phyloP scores from a whole-genome alignment of 495 filamentous ascomycete genomes.

The Penicillium macrosclerotiorum region DNA sequence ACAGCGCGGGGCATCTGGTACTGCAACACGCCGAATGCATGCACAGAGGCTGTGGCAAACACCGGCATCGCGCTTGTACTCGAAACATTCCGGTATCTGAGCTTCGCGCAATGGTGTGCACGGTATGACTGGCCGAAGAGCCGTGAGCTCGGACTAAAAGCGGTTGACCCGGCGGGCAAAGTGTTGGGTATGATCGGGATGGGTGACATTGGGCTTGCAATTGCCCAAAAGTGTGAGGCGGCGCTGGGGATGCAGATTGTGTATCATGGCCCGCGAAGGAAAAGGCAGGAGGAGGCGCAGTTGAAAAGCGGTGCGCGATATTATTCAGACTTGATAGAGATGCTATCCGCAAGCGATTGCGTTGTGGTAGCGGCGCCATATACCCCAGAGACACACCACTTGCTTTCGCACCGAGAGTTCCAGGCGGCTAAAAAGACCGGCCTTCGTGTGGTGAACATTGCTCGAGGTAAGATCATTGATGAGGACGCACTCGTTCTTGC shows the following conservation, averaged over 20 bases:
- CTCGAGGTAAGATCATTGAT: slow-evolving; percentile 63
- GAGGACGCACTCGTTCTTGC: slow-evolving; percentile 65
- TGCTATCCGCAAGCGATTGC: neutral
- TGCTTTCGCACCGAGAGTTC: neutral
- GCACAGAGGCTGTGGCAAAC: neutral
- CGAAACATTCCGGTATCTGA: neutral
- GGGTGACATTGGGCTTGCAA: neutral
- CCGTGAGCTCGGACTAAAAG: neutral
- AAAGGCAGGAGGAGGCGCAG: neutral
- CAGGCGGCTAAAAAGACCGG: neutral
- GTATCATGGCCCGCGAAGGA: neutral
- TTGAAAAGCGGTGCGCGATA: neutral
- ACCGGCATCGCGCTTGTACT: neutral
- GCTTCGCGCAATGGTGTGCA: neutral
- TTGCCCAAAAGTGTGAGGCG: neutral
- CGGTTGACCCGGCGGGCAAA: neutral
- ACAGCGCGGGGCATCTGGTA: neutral
- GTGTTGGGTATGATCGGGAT: neutral
- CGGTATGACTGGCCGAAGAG: neutral
- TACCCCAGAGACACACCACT: neutral
- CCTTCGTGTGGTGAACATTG: slow-evolving; percentile 54
- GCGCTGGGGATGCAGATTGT: neutral
- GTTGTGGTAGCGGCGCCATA: neutral
- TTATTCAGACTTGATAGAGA: neutral
- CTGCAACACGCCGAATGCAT: neutral